Evolutionary conservation across 2,329 filamentous ascomycete species (phyloP).

Genomic region (Truncatella angustata): DNA sequence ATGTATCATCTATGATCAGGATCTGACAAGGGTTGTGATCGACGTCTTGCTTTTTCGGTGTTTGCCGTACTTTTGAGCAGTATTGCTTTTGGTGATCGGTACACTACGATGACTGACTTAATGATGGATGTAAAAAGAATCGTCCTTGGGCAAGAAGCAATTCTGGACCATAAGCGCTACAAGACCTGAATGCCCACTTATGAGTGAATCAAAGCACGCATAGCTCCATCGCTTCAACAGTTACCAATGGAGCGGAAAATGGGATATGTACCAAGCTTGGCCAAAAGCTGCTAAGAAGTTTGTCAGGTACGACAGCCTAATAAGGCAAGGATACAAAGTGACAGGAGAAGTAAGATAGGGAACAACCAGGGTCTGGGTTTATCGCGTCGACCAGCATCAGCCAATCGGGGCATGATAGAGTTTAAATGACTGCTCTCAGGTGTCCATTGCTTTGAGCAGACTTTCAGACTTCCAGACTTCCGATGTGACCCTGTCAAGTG

Average conservation of each 20-base stretch:
- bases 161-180: background rate
- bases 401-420: background rate
- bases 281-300: background rate
- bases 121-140: background rate
- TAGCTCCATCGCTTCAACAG: background rate
- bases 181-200: background rate
- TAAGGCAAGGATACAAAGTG: background rate
- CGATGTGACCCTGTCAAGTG: background rate
- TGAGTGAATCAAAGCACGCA: background rate
- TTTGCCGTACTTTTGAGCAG: background rate
- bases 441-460: background rate
- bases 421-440: background rate
- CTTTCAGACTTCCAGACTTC: background rate
- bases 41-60: conserved; percentile 1
- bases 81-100: background rate
- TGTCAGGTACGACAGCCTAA: conserved; percentile 1
- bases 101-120: background rate
- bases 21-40: background rate
- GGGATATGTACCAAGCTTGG: background rate
- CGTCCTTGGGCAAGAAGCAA: too few species aligned
- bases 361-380: background rate
- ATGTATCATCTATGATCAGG: background rate
- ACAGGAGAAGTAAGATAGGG: background rate
- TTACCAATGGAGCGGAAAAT: background rate
- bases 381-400: background rate